Evolutionary conservation across 306 rosid species (phyloP).

Genomic region (Prunus persica): Prunus_persica_NCBIv2 NC_034010.1:5774501-5775000

Average conservation of each 20-base stretch:
- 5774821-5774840: neutral
- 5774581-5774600: slow-evolving; percentile 21
- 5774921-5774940: no score
- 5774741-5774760: no score
- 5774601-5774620: slow-evolving; percentile 16
- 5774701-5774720: neutral
- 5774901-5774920: neutral
- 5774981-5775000: no score
- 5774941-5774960: no score
- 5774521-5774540: slow-evolving; percentile 17
- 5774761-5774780: no score
- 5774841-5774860: neutral
- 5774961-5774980: no score
- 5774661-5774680: neutral
- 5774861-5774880: neutral
- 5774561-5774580: slow-evolving; percentile 15
- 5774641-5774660: neutral
- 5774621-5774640: slow-evolving; percentile 2
- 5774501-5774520: slow-evolving; percentile 9
- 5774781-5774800: neutral
- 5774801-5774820: neutral
- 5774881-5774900: neutral
- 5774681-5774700: no score
- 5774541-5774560: neutral
- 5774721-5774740: neutral